Base-by-base conservation (phyloP, 495 filamentous ascomycete genomes). In the Hypomontagnella submonticulosa region DNA sequence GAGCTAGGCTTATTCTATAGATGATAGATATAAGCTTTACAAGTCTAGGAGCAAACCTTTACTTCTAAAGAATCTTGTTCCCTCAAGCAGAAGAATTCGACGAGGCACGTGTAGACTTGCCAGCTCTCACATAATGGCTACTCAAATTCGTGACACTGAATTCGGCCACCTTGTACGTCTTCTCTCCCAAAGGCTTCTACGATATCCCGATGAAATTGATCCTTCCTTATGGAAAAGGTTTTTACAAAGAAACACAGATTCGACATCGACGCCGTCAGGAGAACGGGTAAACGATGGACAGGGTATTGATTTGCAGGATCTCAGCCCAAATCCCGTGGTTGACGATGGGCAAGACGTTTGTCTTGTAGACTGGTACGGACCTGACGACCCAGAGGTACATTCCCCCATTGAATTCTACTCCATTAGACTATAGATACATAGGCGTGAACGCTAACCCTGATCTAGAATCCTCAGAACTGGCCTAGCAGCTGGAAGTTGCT, bases 391-490 rank as follows among this genome's bases (percentile, higher is more conserved):
- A 47, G 71, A 73, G 46, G 70, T 68, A 59, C 6, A 60, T 48
- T 4, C 15, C 12, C 11, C 10, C 44, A n/a, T 19, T 34, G 46
- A 2, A 9, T 6, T 42, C 12, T 12, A 11, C 9, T 16, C 10
- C 6, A 36, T 15, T 33, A n/a, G n/a, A n/a, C n/a, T n/a, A n/a
- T n/a, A n/a, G n/a, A n/a, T n/a, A n/a, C n/a, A 34, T 8, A 5
- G 38, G 19, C 12, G 10, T 7, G 13, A 10, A 30, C 7, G 12
- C 44, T 51, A 4, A 41, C 12, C 16, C 18, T 2, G 7, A 6
- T 33, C 10, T 44, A 73, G 67, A 71, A 73, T 46, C 71, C 71
- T 9, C 66, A 67, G 32, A 74, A 72, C 32, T 74, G 69, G 69
- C 33, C 69, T 3, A 19, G 18, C 0, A 43, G 30, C 12, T 60